Base-by-base conservation (phyloP, 2,329 filamentous ascomycete species). In the Magnaporthales sp. region DNA sequence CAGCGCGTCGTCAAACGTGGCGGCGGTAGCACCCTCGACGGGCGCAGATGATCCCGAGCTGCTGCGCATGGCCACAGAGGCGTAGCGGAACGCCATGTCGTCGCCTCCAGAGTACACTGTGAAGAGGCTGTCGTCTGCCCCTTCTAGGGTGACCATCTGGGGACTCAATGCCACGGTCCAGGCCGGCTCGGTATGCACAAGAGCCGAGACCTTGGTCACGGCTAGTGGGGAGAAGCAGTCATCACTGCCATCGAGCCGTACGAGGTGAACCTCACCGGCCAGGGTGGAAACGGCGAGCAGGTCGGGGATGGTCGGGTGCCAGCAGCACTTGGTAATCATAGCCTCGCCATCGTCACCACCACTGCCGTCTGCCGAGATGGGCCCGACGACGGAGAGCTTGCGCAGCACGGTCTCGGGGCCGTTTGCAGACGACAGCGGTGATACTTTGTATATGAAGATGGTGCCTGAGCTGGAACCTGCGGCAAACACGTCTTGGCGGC, bases 401-500 rank as follows among this genome's bases (percentile, higher is more conserved):
- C 75, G 72, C 30, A 84, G 67, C 2, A 78, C 75, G 30, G 69
- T 62, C 19, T 62, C 38, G 31, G 32, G 70, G 71, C 51, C 76
- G 68, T 26, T 3, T 46, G 38, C 38, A 6, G 38, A 7, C 38
- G 32, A 46, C 7, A 22, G 15, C 75, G 71, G 62, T 81, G 81
- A 9, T 80, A 73, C 77, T 69, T 75, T 80, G 76, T 89, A 92
- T 64, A 94, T 80, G 1, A 84, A 84, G 13, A 96, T 78, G 0
- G 84, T 83, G 0, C 90, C 91, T 0, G 90, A 91, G 69, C 92
- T 97, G 1, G 91, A 91, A 9, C 92, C 91, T 3, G 89, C 87
- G 10, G 88, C 92, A 66, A 96, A 83, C 3, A 90, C 78, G 31
- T 83, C 81, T 64, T 77, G 78, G 8, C 72, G 72, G 66, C 81